These are phyloP conservation scores for Sugiyamaella xylanicola DNA, from an alignment of 1,139 yeast species.

Conservation along the genomic window DNA sequence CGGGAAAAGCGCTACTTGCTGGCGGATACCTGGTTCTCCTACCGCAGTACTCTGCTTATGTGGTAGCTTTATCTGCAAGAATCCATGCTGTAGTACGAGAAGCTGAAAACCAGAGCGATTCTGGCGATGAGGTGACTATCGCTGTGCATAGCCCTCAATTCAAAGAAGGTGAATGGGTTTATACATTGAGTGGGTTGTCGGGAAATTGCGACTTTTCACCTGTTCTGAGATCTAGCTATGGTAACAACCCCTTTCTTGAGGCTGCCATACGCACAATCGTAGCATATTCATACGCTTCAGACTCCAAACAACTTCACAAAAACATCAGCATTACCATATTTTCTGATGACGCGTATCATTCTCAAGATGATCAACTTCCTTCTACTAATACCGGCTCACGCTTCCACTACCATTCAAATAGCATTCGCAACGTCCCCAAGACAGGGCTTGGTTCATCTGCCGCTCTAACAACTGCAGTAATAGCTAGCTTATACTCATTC, in stretches of 20 bases:
- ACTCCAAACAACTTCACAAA: slow-evolving; percentile 4
- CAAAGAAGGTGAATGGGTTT: slow-evolving; percentile 67
- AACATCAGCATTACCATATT: slow-evolving; percentile 59
- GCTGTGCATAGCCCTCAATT: slow-evolving; percentile 80
- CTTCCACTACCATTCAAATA: slow-evolving; percentile 61
- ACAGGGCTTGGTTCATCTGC: slow-evolving; percentile 98
- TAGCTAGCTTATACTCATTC: slow-evolving; percentile 64
- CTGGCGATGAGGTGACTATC: slow-evolving; percentile 39
- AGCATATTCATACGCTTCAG: slow-evolving; percentile 50
- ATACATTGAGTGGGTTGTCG: slow-evolving; percentile 34
- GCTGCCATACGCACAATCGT: slow-evolving; percentile 61
- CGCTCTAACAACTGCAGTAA: slow-evolving; percentile 80
- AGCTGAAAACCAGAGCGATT: slow-evolving; percentile 13
- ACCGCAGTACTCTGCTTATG: slow-evolving; percentile 72
- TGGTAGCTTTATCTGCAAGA: slow-evolving; percentile 84
- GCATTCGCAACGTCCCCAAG: slow-evolving; percentile 77
- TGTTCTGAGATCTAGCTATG: slow-evolving; percentile 5
- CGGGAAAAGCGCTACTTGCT: slow-evolving; percentile 91
- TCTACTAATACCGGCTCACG: slow-evolving; percentile 25
- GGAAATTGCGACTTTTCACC: not conserved
- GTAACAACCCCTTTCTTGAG: slow-evolving; percentile 73
- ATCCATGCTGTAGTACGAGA: slow-evolving; percentile 71
- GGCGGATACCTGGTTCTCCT: slow-evolving; percentile 94
- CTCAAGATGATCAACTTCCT: slow-evolving; percentile 55
- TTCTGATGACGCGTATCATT: slow-evolving; percentile 90